A percentile compares a stretch with the other conserved stretches of the same genome.
Evolutionary conservation across 2,329 filamentous ascomycete species (phyloP).

Genomic region (Cercospora zeina): DNA sequence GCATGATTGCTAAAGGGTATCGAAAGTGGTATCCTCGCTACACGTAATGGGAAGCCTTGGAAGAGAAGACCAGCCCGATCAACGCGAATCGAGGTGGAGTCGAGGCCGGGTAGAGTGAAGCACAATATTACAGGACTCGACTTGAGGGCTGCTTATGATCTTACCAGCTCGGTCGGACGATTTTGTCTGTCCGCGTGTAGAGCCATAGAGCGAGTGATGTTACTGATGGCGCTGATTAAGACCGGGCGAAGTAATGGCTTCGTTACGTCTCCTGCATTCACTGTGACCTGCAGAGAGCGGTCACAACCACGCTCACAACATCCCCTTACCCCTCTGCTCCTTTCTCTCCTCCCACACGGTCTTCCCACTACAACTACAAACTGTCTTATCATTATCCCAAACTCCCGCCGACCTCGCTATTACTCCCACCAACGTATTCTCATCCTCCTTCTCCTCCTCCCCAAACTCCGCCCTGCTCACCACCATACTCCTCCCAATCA

Average conservation of each 20-base stretch:
- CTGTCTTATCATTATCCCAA: constrained; percentile 98
- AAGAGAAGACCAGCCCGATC: background rate
- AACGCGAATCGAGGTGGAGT: background rate
- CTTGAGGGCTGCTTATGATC: background rate
- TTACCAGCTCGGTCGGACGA: no score
- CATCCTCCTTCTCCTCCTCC: constrained; percentile 67
- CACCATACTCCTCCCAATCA: constrained; percentile 90
- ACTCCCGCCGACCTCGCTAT: constrained; percentile 95
- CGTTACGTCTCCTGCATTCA: no score
- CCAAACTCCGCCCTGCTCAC: constrained; percentile 63
- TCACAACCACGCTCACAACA: constrained; percentile 62
- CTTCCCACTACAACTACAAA: constrained; percentile 97
- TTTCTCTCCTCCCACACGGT: constrained; percentile 96
- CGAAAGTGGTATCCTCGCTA: background rate
- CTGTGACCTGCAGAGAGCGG: no score
- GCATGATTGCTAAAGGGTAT: background rate
- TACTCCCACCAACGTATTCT: constrained; percentile 85
- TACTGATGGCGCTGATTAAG: no score
- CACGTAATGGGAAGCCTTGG: background rate
- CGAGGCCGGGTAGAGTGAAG: background rate
- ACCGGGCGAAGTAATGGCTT: background rate
- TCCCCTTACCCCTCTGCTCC: constrained; percentile 85
- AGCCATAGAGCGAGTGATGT: no score
- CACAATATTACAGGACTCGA: background rate
- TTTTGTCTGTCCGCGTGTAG: no score